A percentile compares a stretch with the other conserved stretches of the same genome.
Conservation (phyloP, 2,329 filamentous ascomycete species). For the Pyrenochaeta sp. region DNA sequence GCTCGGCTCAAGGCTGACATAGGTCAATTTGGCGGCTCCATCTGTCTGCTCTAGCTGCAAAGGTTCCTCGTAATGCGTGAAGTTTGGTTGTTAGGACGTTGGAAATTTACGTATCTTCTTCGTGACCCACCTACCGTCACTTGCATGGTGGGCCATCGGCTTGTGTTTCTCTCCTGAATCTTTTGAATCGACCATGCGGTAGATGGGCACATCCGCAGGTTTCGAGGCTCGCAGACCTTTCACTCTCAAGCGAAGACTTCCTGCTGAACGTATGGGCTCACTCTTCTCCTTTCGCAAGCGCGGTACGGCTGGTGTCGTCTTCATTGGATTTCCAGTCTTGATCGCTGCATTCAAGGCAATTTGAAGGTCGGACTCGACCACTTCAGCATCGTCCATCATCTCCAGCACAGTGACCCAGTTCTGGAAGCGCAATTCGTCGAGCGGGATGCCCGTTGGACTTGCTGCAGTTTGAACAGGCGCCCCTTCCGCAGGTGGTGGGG, state of each 20-base stretch:
- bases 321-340: slow-evolving; percentile 10
- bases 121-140: neutral
- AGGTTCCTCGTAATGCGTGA: neutral
- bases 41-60: neutral
- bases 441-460: slow-evolving; percentile 51
- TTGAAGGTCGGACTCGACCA: slow-evolving; percentile 16
- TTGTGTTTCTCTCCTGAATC: neutral
- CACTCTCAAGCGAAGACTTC: slow-evolving; percentile 10
- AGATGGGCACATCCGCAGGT: slow-evolving; percentile 2
- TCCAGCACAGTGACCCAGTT: slow-evolving; percentile 60
- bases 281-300: slow-evolving; percentile 8
- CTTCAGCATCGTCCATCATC: slow-evolving; percentile 52
- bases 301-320: slow-evolving; percentile 2
- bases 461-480: slow-evolving; percentile 13
- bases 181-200: slow-evolving; percentile 5
- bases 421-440: slow-evolving; percentile 58
- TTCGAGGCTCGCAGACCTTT: slow-evolving; percentile 7
- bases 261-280: neutral
- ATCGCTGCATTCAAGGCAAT: slow-evolving; percentile 19
- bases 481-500: slow-evolving; percentile 15
- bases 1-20: slow-evolving; percentile 10
- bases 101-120: slow-evolving; percentile 13
- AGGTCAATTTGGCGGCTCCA: slow-evolving; percentile 4
- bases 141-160: neutral
- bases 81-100: neutral